Percentiles rank a stretch among this genome's conserved stretches.
Conservation (phyloP, 2,329 filamentous ascomycete species). For the Immersiporthe knoxdaviesiana region DNA sequence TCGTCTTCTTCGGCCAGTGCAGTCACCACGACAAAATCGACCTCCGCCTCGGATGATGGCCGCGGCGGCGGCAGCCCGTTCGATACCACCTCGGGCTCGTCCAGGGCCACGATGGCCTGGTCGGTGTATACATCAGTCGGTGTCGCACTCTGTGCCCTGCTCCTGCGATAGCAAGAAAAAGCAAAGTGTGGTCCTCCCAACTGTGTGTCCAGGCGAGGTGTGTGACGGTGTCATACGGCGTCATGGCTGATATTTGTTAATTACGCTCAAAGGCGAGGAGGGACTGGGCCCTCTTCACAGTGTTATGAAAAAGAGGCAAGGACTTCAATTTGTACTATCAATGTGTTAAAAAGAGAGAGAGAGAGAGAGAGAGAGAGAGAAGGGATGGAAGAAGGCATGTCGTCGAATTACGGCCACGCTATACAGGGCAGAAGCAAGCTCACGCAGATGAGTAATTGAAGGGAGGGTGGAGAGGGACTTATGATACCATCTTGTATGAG, state of each 20-base stretch:
- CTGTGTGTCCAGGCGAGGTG: neutral
- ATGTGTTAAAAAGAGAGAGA: neutral
- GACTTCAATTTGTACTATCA: neutral
- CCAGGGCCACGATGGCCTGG: neutral
- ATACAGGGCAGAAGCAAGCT: neutral
- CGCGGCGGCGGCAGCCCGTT: constrained; percentile 30
- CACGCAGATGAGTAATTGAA: neutral
- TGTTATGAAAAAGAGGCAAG: neutral
- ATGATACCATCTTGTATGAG: neutral
- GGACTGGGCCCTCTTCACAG: neutral
- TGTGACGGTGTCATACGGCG: no score
- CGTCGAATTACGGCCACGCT: neutral
- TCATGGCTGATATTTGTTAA: neutral
- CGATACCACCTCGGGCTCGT: constrained; percentile 22
- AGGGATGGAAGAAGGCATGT: neutral
- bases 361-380: neutral
- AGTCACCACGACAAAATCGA: constrained; percentile 1
- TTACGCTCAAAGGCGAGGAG: neutral
- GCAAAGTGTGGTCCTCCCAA: neutral
- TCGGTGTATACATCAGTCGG: constrained; percentile 18
- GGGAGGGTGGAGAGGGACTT: neutral
- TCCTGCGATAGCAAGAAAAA: constrained; percentile 8
- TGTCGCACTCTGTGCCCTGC: constrained; percentile 1
- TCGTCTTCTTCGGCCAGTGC: neutral
- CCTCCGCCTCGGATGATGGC: constrained; percentile 6